Percentiles rank a stretch among this genome's conserved stretches.
Conservation (phyloP, 805 yeast genomes). For the Lipomyces yamanashiensis region DNA sequence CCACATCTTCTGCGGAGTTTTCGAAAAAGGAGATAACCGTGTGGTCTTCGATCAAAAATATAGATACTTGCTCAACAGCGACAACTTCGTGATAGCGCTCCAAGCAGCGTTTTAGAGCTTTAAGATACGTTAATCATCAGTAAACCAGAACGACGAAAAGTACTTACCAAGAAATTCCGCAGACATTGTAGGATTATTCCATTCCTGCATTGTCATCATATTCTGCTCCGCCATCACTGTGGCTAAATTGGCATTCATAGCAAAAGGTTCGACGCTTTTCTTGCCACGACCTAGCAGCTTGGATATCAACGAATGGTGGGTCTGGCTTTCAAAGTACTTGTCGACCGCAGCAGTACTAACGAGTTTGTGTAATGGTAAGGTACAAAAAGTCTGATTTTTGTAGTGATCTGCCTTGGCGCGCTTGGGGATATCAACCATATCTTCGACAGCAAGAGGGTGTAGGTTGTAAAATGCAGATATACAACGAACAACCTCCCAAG, state of each 20-base stretch:
- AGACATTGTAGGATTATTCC: slow-evolving; percentile 43
- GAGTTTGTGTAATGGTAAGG: slow-evolving; percentile 58
- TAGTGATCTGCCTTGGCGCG: slow-evolving; percentile 63
- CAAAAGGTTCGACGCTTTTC: slow-evolving; percentile 26
- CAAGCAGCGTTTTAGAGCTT: slow-evolving; percentile 51
- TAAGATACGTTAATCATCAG: neutral
- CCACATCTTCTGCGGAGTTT: slow-evolving; percentile 58
- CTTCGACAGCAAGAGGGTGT: slow-evolving; percentile 63
- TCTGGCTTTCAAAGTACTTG: slow-evolving; percentile 18
- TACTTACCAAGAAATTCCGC: slow-evolving; percentile 43
- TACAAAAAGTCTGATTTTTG: slow-evolving; percentile 55
- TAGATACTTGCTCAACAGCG: slow-evolving; percentile 61
- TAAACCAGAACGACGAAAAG: no score
- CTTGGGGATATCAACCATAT: slow-evolving; percentile 66
- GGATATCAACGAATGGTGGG: slow-evolving; percentile 2
- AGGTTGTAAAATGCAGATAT: slow-evolving; percentile 53
- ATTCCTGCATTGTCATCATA: slow-evolving; percentile 43
- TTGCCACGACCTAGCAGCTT: slow-evolving; percentile 7
- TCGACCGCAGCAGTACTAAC: slow-evolving; percentile 41
- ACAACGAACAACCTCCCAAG: slow-evolving; percentile 61
- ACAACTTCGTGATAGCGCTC: slow-evolving; percentile 52
- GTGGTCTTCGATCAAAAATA: slow-evolving; percentile 53
- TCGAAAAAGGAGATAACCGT: slow-evolving; percentile 63
- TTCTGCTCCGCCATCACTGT: slow-evolving; percentile 34
- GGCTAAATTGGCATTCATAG: slow-evolving; percentile 18